phyloP scores from a whole-genome alignment of 306 rosid genomes.

The Prunus mume region DNA sequence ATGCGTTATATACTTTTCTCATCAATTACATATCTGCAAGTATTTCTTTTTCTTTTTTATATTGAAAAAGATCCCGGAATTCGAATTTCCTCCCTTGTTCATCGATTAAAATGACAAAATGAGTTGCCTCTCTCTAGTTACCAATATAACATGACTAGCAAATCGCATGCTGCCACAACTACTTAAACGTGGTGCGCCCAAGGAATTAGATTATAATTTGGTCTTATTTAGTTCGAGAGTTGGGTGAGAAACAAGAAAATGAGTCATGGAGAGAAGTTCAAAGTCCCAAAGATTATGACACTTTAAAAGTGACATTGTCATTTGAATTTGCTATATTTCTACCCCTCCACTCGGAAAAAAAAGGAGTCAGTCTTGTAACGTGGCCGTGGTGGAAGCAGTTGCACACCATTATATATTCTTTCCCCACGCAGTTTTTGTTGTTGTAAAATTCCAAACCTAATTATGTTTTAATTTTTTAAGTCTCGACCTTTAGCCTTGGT shows the following conservation, averaged over 20 bases:
- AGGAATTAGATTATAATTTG: not conserved
- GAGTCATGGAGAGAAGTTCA: not conserved
- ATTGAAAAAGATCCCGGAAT: too few species aligned
- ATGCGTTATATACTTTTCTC: too few species aligned
- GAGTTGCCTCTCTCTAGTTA: not conserved
- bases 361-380: conserved; percentile 26
- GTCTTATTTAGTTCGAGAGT: not conserved
- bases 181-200: conserved; percentile 13
- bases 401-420: not conserved
- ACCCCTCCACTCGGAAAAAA: conserved; percentile 22
- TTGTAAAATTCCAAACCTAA: not conserved
- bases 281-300: conserved; percentile 7
- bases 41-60: too few species aligned
- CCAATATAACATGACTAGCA: not conserved
- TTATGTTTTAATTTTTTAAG: not conserved
- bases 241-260: conserved; percentile 28
- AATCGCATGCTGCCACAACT: conserved; percentile 32
- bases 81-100: too few species aligned
- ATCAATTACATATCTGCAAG: too few species aligned
- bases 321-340: conserved; percentile 2
- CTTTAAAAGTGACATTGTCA: conserved; percentile 7
- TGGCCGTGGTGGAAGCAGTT: conserved; percentile 34
- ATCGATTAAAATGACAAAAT: not conserved
- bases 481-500: not conserved
- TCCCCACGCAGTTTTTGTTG: not conserved